Evolutionary conservation across 2,329 filamentous ascomycete genomes (phyloP), one percentile per base, ranked within the genome.

Genomic region (Fusarium piperis): DNA sequence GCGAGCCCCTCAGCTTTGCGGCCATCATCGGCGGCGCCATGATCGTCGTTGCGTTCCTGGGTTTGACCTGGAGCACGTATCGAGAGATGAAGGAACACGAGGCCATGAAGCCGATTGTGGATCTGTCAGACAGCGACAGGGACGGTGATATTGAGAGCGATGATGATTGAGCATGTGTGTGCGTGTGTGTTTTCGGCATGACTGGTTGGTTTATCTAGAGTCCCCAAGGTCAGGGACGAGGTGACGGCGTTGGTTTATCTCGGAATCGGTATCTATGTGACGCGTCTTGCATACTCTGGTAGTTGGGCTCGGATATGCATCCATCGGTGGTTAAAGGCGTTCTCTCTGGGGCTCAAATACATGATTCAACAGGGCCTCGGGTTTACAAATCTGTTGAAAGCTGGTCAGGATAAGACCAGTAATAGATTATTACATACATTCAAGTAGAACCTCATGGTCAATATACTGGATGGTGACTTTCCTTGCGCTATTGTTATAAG

Each of bases 11-110:
- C 20, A 93, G 91, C 58, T 83, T 86, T 5, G 93, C 94, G 0
- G 93, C 95, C 4, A 86, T 98, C 13, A 77, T 90, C 0, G 96
- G 96, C n/a, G 95, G 96, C 1, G 78, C 92, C 30, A 85, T 98
- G 76, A 99, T 99, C 77, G 93, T 97, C 64, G 86, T 89, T 2
- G 96, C 96, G 0, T 99, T 99, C 79, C 80, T 91, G n/a, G 86
- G 97, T 77, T 81, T 99, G 48, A 94, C 91, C 76, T 98, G 91
- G 90, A 96, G 94, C 72, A 98, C 95, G 0, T 99, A 95, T 83
- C 89, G 91, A 57, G 96, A 99, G 84, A 95, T 98, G 91, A 89
- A 91, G 51, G 94, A 97, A 81, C 94, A 97, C 73, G 88, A 91
- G 75, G 86, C 87, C 71, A 91, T 90, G 77, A 90, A 86, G 76